phyloP scores from a whole-genome alignment of 148 eudicot genomes.

The Dysphania ambrosioides region DNA sequence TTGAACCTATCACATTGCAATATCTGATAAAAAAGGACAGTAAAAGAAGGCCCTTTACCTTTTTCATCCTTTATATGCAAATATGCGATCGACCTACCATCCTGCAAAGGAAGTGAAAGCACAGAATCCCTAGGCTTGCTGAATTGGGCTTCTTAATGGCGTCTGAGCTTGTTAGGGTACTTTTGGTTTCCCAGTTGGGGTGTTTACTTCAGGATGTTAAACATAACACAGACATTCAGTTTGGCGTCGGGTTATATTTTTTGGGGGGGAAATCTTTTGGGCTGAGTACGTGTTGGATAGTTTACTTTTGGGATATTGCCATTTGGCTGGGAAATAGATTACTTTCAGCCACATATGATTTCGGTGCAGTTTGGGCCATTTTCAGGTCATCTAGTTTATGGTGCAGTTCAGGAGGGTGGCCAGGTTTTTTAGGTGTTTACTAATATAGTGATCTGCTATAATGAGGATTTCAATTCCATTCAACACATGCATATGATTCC shows the following conservation, averaged over 20 bases:
- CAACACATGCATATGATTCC: background rate
- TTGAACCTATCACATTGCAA: background rate
- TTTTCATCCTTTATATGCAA: background rate
- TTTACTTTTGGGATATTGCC: no score
- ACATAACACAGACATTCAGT: background rate
- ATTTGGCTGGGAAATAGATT: no score
- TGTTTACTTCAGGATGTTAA: background rate
- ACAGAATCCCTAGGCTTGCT: background rate
- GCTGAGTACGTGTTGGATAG: no score
- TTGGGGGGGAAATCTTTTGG: no score
- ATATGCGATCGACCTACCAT: background rate
- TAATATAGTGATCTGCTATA: no score
- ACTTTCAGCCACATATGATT: no score
- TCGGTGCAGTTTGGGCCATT: no score
- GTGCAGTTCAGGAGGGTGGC: no score
- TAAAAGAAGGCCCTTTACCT: background rate
- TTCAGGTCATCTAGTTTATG: no score
- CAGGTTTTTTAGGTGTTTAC: no score
- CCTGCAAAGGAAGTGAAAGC: background rate
- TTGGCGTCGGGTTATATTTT: no score
- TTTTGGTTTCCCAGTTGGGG: background rate
- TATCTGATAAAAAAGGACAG: background rate
- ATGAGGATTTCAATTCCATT: no score
- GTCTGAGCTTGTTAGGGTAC: slow-evolving; percentile 10
- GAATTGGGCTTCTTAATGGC: background rate